These are phyloP conservation scores for Mortierella sp. DNA, from an alignment of 371 early-diverging fungal genomes.

Conservation along the genomic window DNA sequence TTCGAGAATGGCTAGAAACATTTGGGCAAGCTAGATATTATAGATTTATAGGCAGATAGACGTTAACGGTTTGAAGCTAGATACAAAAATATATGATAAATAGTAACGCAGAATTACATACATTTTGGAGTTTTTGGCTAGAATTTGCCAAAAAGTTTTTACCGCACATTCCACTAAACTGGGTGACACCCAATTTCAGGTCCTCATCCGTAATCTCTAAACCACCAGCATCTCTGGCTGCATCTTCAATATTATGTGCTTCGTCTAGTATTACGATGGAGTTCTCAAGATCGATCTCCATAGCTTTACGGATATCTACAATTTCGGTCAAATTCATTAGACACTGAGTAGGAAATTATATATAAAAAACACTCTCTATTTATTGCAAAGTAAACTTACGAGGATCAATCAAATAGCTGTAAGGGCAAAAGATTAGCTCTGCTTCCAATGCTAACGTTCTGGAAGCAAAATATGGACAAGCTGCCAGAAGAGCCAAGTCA, in stretches of 20 bases:
- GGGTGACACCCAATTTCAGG: constrained; percentile 49
- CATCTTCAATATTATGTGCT: constrained; percentile 74
- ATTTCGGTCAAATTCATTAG: neutral
- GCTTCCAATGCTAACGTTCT: constrained; percentile 70
- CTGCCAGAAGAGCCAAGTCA: constrained; percentile 32
- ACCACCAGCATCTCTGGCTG: constrained; percentile 65
- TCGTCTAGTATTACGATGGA: constrained; percentile 93
- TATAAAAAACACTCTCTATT: neutral
- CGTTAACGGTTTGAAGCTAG: neutral
- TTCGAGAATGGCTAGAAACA: constrained; percentile 8
- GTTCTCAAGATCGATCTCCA: constrained; percentile 70
- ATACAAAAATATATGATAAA: neutral
- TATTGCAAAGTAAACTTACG: neutral
- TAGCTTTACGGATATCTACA: constrained; percentile 66
- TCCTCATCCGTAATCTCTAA: constrained; percentile 64
- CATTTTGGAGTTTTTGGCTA: constrained; percentile 57
- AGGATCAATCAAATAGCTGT: constrained; percentile 70
- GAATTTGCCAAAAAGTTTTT: constrained; percentile 23
- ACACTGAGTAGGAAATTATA: neutral
- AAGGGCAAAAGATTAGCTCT: constrained; percentile 92
- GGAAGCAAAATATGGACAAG: constrained; percentile 90
- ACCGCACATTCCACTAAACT: constrained; percentile 57
- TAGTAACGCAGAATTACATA: constrained; percentile 23
- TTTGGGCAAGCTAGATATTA: constrained; percentile 14
- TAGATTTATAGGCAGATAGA: neutral